These are phyloP conservation scores for Quercus dentata DNA, from an alignment of 306 rosid species.

Conservation along the genomic window DNA sequence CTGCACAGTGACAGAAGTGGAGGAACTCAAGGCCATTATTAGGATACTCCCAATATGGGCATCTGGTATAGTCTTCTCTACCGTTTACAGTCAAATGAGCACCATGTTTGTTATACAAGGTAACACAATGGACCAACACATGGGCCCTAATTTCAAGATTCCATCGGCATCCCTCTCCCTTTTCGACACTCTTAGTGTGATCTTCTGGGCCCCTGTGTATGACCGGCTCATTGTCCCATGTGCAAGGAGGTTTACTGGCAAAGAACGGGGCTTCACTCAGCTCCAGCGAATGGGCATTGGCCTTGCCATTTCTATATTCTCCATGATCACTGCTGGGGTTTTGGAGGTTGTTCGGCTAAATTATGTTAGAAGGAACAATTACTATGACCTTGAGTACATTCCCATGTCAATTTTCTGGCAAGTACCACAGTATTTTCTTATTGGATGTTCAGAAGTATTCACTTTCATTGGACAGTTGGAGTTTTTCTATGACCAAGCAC, in stretches of 20 bases:
- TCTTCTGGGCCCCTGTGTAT: constrained; percentile 67
- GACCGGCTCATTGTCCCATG: constrained; percentile 57
- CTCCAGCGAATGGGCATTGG: constrained; percentile 89
- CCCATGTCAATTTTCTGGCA: constrained; percentile 92
- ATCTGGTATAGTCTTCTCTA: constrained; percentile 58
- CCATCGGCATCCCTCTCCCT: constrained; percentile 85
- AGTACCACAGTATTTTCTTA: constrained; percentile 69
- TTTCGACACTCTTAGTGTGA: constrained; percentile 77
- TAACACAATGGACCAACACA: constrained; percentile 73
- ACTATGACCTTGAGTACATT: constrained; percentile 47
- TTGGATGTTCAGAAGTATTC: constrained; percentile 87
- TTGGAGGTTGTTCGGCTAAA: constrained; percentile 62
- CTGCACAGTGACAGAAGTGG: constrained; percentile 83
- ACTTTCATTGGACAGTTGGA: constrained; percentile 61
- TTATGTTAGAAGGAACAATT: constrained; percentile 40
- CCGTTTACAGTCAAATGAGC: constrained; percentile 80
- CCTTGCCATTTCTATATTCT: constrained; percentile 50
- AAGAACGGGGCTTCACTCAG: constrained; percentile 66
- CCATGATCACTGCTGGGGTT: constrained; percentile 70
- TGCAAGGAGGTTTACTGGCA: constrained; percentile 60
- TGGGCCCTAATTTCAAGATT: constrained; percentile 63
- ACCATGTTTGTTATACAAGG: constrained; percentile 92
- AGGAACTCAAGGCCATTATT: constrained; percentile 72
- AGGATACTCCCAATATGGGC: constrained; percentile 83
- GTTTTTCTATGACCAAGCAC: constrained; percentile 77